A percentile compares a stretch with the other conserved stretches of the same genome.
phyloP scores from a whole-genome alignment of 176 grass and related monocot genomes.

The Zoysia pacifica region DNA sequence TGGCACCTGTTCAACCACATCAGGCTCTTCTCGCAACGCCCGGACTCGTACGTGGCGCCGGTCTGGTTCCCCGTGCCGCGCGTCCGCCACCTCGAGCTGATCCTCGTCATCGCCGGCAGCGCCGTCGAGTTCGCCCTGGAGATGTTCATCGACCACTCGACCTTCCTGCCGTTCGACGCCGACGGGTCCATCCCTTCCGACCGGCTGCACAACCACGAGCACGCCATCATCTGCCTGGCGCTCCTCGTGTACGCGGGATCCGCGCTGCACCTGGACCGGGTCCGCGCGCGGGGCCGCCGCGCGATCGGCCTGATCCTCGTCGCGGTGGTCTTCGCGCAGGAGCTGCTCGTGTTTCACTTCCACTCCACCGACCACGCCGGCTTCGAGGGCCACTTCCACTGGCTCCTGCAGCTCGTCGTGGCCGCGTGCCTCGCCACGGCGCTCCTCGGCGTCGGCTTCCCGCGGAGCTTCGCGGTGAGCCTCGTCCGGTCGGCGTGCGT shows the following conservation, averaged over 20 bases:
- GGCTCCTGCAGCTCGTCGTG: slow-evolving; percentile 69
- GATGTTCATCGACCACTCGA: slow-evolving; percentile 59
- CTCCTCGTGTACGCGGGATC: slow-evolving; percentile 54
- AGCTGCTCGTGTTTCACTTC: slow-evolving; percentile 70
- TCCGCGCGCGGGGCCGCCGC: slow-evolving; percentile 2
- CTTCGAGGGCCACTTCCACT: slow-evolving; percentile 77
- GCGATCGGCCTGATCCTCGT: slow-evolving; percentile 43
- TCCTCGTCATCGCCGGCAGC: slow-evolving; percentile 56
- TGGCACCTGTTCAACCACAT: slow-evolving; percentile 78
- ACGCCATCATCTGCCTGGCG: slow-evolving; percentile 54
- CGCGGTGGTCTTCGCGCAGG: slow-evolving; percentile 56
- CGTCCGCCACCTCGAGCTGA: slow-evolving; percentile 60
- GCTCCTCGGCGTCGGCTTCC: slow-evolving; percentile 52
- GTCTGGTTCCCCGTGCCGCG: slow-evolving; percentile 57
- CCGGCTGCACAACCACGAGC: slow-evolving; percentile 78
- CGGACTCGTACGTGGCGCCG: slow-evolving; percentile 54
- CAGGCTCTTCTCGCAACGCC: slow-evolving; percentile 50
- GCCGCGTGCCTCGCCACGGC: slow-evolving; percentile 50
- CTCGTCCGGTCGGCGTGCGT: slow-evolving; percentile 62
- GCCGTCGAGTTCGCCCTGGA: slow-evolving; percentile 50
- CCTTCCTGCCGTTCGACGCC: slow-evolving; percentile 57
- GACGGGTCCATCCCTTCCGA: slow-evolving; percentile 62
- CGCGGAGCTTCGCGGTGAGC: slow-evolving; percentile 57
- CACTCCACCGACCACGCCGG: slow-evolving; percentile 74
- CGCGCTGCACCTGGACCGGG: slow-evolving; percentile 64